These are phyloP conservation scores for Vigna mungo DNA, from an alignment of 306 rosid species.

Conservation along the genomic window DNA sequence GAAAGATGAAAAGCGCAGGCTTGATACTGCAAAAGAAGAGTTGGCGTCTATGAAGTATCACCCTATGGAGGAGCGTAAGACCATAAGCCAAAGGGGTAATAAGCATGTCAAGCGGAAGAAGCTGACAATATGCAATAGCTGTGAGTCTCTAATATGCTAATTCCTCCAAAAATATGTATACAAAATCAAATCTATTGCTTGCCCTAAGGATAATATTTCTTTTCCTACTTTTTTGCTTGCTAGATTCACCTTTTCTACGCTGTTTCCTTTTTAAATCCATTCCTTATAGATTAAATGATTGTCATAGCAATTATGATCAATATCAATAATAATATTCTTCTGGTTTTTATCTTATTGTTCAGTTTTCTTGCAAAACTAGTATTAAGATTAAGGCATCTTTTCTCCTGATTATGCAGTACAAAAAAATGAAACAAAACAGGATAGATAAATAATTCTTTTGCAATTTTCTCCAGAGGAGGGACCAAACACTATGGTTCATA, in stretches of 20 bases:
- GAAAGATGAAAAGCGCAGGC: constrained; percentile 72
- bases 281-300: background rate
- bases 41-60: constrained; percentile 65
- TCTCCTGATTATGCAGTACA: constrained; percentile 46
- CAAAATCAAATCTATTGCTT: background rate
- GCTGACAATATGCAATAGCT: constrained; percentile 52
- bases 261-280: constrained; percentile 27
- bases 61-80: constrained; percentile 59
- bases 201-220: background rate
- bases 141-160: constrained; percentile 42
- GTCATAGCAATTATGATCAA: background rate
- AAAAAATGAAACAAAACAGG: constrained; percentile 28
- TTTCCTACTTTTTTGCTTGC: background rate
- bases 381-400: background rate
- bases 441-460: constrained; percentile 33
- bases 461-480: constrained; percentile 34
- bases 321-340: background rate
- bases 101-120: constrained; percentile 54
- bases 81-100: constrained; percentile 27
- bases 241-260: constrained; percentile 4
- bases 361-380: constrained; percentile 38
- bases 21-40: constrained; percentile 66
- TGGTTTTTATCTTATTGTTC: constrained; percentile 25
- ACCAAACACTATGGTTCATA: constrained; percentile 18
- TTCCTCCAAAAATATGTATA: constrained; percentile 24